Evolutionary conservation across 2,329 filamentous ascomycete species (phyloP).

Genomic region (Apiospora arundinis): DNA sequence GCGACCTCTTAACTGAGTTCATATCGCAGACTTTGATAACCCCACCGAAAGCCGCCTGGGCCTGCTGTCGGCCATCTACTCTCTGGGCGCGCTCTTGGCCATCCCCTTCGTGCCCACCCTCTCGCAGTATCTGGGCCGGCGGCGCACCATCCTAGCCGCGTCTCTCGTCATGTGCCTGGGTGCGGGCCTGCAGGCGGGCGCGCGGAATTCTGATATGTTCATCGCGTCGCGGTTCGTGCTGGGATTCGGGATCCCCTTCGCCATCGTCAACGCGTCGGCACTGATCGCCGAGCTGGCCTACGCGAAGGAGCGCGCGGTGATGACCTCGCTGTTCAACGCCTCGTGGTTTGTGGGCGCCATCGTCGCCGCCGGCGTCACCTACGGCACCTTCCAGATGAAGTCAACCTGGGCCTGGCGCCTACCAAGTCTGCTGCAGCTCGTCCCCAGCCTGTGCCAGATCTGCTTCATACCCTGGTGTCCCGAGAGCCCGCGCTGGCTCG

Average conservation of each 20-base stretch:
- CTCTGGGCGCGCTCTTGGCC: slow-evolving; percentile 49
- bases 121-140: slow-evolving; percentile 47
- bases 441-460: slow-evolving; percentile 37
- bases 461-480: slow-evolving; percentile 50
- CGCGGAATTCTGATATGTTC: slow-evolving; percentile 51
- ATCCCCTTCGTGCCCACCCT: slow-evolving; percentile 48
- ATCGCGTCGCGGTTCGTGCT: slow-evolving; percentile 51
- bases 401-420: slow-evolving; percentile 49
- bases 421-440: slow-evolving; percentile 48
- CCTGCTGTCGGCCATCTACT: slow-evolving; percentile 50
- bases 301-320: slow-evolving; percentile 58
- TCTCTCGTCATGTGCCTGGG: slow-evolving; percentile 25
- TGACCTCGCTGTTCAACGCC: slow-evolving; percentile 61
- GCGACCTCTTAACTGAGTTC: background rate
- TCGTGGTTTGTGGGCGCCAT: slow-evolving; percentile 57
- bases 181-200: slow-evolving; percentile 53
- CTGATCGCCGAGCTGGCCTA: slow-evolving; percentile 61
- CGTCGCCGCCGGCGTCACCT: slow-evolving; percentile 48
- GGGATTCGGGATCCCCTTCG: slow-evolving; percentile 53
- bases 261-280: slow-evolving; percentile 46
- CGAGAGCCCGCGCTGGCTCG: slow-evolving; percentile 50
- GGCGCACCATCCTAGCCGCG: slow-evolving; percentile 54
- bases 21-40: slow-evolving; percentile 45
- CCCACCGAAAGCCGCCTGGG: slow-evolving; percentile 47
- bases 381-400: slow-evolving; percentile 49